phyloP scores from a whole-genome alignment of 2,329 filamentous ascomycete species.

The Domatiomyces catenatus region DNA sequence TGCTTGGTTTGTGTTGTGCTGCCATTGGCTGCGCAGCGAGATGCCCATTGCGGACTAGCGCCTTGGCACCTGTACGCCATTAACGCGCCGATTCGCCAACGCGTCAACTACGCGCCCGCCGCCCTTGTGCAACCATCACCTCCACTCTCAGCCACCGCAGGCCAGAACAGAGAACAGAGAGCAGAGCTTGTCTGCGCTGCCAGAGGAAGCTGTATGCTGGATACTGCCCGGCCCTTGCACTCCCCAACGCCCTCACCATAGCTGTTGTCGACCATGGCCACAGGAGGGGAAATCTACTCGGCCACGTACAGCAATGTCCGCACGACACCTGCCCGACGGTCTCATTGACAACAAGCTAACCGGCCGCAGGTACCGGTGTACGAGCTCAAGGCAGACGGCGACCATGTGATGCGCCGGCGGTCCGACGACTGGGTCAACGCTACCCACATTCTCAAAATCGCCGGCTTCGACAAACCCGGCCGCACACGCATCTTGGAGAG shows the following conservation, averaged over 20 bases:
- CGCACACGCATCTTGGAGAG: constrained; percentile 88
- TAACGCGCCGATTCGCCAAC: not conserved
- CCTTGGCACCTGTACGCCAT: not conserved
- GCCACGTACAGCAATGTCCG: constrained; percentile 50
- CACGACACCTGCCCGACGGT: constrained; percentile 5
- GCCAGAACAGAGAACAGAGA: not conserved
- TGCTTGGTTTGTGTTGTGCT: too few species aligned
- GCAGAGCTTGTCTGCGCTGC: too few species aligned
- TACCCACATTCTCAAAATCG: constrained; percentile 95
- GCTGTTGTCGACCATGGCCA: constrained; percentile 10
- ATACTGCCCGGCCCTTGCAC: not conserved
- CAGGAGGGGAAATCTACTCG: constrained; percentile 40
- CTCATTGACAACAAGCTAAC: constrained; percentile 7
- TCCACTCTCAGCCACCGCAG: not conserved
- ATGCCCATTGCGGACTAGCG: not conserved
- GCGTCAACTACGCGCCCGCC: not conserved
- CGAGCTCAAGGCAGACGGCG: constrained; percentile 71
- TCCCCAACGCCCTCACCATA: too few species aligned
- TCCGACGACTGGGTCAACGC: constrained; percentile 97
- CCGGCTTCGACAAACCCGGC: constrained; percentile 92
- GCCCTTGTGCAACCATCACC: not conserved
- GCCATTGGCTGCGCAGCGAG: not conserved
- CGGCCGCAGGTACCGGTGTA: constrained; percentile 69
- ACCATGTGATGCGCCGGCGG: constrained; percentile 92
- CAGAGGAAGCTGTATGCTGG: not conserved